phyloP scores from a whole-genome alignment of 225 moss, liverwort and hornwort species.

The Pseudisothecium myosuroides region DNA sequence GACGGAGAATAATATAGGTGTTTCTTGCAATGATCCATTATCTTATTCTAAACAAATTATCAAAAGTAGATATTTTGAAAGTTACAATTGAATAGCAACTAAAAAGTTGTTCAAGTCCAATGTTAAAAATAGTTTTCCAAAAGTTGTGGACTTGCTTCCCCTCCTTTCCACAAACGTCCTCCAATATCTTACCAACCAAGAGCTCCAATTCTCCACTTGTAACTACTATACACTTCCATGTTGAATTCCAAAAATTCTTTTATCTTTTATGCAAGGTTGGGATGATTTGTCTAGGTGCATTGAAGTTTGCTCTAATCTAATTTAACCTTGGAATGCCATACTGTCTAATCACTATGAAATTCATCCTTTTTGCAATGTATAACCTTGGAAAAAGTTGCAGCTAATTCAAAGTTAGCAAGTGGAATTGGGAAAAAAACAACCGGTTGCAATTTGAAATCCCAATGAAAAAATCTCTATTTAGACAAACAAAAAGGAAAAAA shows the following conservation, averaged over 20 bases:
- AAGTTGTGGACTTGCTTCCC: not conserved
- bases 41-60: not conserved
- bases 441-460: not conserved
- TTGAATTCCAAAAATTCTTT: not conserved
- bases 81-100: no score
- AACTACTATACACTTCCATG: not conserved
- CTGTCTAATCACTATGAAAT: not conserved
- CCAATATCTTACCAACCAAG: rapidly evolving
- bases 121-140: rapidly evolving
- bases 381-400: rapidly evolving
- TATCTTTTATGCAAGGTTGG: not conserved
- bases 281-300: rapidly evolving
- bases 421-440: not conserved
- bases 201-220: not conserved
- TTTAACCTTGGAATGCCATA: rapidly evolving
- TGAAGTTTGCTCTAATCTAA: not conserved
- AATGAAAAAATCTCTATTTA: not conserved
- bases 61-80: no score
- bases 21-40: no score
- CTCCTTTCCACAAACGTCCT: not conserved
- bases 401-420: not conserved
- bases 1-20: no score
- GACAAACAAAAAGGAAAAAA: no score
- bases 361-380: not conserved
- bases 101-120: no score